These are phyloP conservation scores for Globisporangium sylvaticum DNA, from an alignment of 352 stramenopile genomes.

Conservation along the genomic window DNA sequence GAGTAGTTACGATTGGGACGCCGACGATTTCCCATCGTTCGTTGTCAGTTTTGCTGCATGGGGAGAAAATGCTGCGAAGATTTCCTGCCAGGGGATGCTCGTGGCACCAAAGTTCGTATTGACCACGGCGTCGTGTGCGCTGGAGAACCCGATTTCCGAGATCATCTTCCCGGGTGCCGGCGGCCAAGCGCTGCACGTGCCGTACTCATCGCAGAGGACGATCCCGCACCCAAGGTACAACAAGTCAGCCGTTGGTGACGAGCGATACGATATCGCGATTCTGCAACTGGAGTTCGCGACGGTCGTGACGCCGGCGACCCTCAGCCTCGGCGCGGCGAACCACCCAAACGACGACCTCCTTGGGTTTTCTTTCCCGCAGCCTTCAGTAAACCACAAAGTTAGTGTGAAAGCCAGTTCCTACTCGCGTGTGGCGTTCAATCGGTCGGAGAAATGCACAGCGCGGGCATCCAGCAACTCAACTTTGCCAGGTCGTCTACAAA, in stretches of 20 bases:
- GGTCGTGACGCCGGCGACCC: not conserved
- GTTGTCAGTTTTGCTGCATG: not conserved
- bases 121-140: constrained; percentile 27
- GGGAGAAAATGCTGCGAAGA: not conserved
- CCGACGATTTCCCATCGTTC: constrained; percentile 6
- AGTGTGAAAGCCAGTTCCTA: not conserved
- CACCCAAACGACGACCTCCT: not conserved
- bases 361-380: not conserved
- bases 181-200: constrained; percentile 7
- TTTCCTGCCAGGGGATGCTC: constrained; percentile 28
- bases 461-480: not conserved
- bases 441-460: constrained; percentile 1
- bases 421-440: constrained; percentile 9
- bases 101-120: constrained; percentile 30
- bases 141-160: not conserved
- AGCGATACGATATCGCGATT: constrained; percentile 11
- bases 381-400: not conserved
- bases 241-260: not conserved
- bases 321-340: constrained; percentile 10
- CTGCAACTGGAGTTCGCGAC: constrained; percentile 2
- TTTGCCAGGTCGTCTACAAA: not conserved
- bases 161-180: constrained; percentile 2
- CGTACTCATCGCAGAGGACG: not conserved
- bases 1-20: not conserved
- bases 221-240: constrained; percentile 11